A percentile compares a stretch with the other conserved stretches of the same genome.
phyloP scores from a whole-genome alignment of 352 stramenopile genomes.

The Elongisporangium prolatum region DNA sequence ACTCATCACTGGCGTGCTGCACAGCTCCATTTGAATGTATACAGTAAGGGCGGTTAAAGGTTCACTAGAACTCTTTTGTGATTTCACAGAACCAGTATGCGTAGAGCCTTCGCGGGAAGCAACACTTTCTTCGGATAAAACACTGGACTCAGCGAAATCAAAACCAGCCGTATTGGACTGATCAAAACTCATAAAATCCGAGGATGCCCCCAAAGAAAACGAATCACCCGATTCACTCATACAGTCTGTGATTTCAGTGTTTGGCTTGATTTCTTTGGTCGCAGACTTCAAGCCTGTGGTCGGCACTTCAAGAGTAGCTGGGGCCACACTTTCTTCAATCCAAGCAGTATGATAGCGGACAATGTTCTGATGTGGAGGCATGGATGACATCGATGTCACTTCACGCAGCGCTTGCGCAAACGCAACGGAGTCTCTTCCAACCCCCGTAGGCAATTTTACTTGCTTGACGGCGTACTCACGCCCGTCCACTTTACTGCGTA shows the following conservation, averaged over 20 bases:
- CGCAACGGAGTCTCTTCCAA: constrained; percentile 29
- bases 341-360: constrained; percentile 80
- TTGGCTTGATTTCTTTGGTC: background rate
- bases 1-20: constrained; percentile 19
- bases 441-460: constrained; percentile 40
- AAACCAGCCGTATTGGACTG: constrained; percentile 54
- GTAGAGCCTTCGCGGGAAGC: constrained; percentile 3
- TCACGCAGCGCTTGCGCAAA: constrained; percentile 67
- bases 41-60: constrained; percentile 17
- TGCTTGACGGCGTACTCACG: constrained; percentile 80
- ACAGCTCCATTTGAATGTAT: constrained; percentile 78
- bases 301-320: background rate
- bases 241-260: background rate
- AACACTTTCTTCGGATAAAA: constrained; percentile 15
- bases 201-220: constrained; percentile 51
- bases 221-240: background rate
- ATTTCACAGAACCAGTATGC: constrained; percentile 19
- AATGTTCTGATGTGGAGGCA: constrained; percentile 66
- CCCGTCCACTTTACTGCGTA: constrained; percentile 64
- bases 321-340: constrained; percentile 36
- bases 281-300: constrained; percentile 14
- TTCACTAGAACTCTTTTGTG: constrained; percentile 23
- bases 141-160: constrained; percentile 48
- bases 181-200: constrained; percentile 44
- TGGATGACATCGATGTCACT: constrained; percentile 69